A percentile compares a stretch with the other conserved stretches of the same genome.
Evolutionary conservation across 192 early-diverging fungal species (phyloP).

Genomic region (Cladochytrium replicatum): DNA sequence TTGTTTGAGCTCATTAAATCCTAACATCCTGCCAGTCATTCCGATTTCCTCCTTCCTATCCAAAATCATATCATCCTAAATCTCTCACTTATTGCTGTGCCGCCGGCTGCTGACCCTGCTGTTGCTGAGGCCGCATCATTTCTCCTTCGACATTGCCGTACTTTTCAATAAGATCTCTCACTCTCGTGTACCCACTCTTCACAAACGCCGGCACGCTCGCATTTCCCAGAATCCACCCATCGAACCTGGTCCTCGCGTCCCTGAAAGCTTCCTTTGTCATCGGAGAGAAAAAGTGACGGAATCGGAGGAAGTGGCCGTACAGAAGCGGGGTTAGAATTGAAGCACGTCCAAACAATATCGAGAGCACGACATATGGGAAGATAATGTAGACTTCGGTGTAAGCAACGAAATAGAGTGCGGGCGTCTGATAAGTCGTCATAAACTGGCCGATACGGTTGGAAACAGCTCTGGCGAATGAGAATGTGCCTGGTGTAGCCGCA

Average conservation of each 20-base stretch:
- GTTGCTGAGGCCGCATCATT: too few relatives aligned
- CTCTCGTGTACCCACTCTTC: slow-evolving; percentile 1
- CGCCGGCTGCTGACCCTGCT: too few relatives aligned
- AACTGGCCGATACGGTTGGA: slow-evolving; percentile 40
- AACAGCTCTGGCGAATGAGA: slow-evolving; percentile 33
- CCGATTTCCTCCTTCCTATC: too few relatives aligned
- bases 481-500: slow-evolving; percentile 8
- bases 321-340: slow-evolving; percentile 49
- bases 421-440: slow-evolving; percentile 41
- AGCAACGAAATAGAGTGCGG: slow-evolving; percentile 53
- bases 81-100: too few relatives aligned
- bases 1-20: too few relatives aligned
- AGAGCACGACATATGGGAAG: slow-evolving; percentile 46
- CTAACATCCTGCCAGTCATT: too few relatives aligned
- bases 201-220: slow-evolving; percentile 7
- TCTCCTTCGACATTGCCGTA: slow-evolving; percentile 9
- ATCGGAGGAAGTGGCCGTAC: slow-evolving; percentile 61
- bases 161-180: slow-evolving; percentile 5
- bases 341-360: slow-evolving; percentile 31
- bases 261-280: too few relatives aligned
- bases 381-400: slow-evolving; percentile 61
- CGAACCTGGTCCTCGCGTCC: too few relatives aligned
- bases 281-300: slow-evolving; percentile 56
- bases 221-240: slow-evolving; percentile 7
- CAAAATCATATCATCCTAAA: too few relatives aligned